Base-by-base conservation (phyloP, 2,329 filamentous ascomycete species). In the Venturia asperata region DNA sequence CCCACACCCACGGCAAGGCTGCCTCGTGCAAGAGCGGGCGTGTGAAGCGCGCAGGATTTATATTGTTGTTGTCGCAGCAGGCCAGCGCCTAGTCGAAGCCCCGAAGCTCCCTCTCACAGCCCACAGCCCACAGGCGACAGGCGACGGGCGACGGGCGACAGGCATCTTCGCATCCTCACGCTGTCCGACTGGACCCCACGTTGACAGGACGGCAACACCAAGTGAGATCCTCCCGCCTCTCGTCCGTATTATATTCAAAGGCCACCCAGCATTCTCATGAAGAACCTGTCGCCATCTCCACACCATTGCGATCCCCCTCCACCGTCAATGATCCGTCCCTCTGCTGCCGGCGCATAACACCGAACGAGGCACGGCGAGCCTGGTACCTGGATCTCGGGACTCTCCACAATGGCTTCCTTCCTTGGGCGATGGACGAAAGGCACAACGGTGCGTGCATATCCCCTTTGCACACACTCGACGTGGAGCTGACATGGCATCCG, bases 401-500 rank as follows among this genome's bases (percentile, higher is more conserved):
- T 10, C 27, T n/a, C 30, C 52, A 58, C 52, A 15, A 78, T 78
- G 76, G 72, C 74, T 70, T 74, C 76, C 63, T 77, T 78, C 68
- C 71, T 76, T 65, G 76, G 70, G 67, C 75, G 73, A 69, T 71
- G 76, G 63, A 52, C 47, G 15, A 74, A 75, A 69, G 71, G 71
- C 70, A 34, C 60, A 17, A 61, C 37, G 24, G 60, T 61, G 60
- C 17, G 60, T 61, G 30, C 15, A 34, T 17, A 4, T 13, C 2
- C 43, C 30, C 9, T 55, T n/a, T 34, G 41, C 10, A 34, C 7
- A 37, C 42, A 17, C 5, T 3, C 5, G 24, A 11, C 19, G 3
- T 37, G 42, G 61, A 47, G 42, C 61, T 63, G 61, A 61, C 60
- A 19, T 9, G 21, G 17, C 21, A n/a, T 63, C 24, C 34, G 13